phyloP scores from a whole-genome alignment of 139 green algal genomes.

The Tetraselmis chui region DNA sequence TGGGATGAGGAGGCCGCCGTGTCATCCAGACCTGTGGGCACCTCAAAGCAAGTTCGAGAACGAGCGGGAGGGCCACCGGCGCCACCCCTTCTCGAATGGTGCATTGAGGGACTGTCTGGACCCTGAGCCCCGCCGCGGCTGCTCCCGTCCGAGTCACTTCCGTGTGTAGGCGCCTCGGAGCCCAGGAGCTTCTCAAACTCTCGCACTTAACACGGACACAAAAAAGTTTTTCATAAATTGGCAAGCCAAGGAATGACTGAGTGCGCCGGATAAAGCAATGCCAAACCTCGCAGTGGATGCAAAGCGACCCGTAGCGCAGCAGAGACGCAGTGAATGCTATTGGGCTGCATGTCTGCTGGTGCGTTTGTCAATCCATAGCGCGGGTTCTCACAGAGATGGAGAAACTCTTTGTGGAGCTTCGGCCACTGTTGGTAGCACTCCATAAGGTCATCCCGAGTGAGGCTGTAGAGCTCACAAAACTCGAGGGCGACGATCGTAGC shows the following conservation, averaged over 20 bases:
- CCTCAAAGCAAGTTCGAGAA: too few species aligned
- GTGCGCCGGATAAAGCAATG: too few species aligned
- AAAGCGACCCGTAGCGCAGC: not conserved
- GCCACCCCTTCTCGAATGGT: too few species aligned
- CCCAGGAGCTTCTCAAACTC: not conserved
- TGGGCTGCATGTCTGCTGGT: not conserved
- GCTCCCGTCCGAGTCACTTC: too few species aligned
- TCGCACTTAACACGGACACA: not conserved
- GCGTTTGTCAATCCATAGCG: not conserved
- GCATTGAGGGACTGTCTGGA: too few species aligned
- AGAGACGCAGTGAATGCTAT: not conserved
- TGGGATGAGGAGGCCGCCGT: too few species aligned
- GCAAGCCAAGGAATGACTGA: too few species aligned
- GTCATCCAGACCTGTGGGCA: too few species aligned
- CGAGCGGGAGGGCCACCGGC: too few species aligned
- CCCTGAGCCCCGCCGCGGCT: too few species aligned
- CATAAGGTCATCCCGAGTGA: not conserved
- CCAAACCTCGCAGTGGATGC: not conserved
- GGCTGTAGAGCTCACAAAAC: not conserved
- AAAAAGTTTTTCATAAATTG: too few species aligned
- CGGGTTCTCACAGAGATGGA: not conserved
- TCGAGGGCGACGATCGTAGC: not conserved
- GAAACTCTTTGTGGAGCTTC: not conserved
- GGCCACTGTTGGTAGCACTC: not conserved
- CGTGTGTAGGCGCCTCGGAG: too few species aligned